These are phyloP conservation scores for Tulasnella sp. DNA, from an alignment of 768 basidiomycete species.

Conservation along the genomic window DNA sequence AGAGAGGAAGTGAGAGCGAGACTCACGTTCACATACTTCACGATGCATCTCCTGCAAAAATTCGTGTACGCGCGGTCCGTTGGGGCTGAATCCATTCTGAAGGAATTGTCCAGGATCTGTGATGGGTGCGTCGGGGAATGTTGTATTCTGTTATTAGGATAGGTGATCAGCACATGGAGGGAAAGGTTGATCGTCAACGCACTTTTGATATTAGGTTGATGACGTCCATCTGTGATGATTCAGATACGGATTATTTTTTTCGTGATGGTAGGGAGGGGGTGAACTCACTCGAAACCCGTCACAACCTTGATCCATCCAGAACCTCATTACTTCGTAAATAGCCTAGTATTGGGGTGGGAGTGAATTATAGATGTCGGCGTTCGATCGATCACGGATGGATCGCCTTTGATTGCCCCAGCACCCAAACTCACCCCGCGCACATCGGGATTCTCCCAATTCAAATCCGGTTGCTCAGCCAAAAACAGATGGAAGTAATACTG, in stretches of 20 bases:
- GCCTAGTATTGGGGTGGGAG: conserved; percentile 28
- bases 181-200: too few species aligned
- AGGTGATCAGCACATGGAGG: too few species aligned
- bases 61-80: conserved; percentile 54
- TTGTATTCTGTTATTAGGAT: conserved; percentile 23
- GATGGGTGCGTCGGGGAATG: conserved; percentile 57
- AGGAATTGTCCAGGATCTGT: conserved; percentile 30
- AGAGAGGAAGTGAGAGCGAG: conserved; percentile 1
- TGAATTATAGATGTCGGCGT: conserved; percentile 22
- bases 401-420: neutral
- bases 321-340: conserved; percentile 54
- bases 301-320: conserved; percentile 65
- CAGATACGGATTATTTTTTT: neutral
- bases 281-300: conserved; percentile 60
- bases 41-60: conserved; percentile 56
- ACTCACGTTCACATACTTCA: conserved; percentile 50
- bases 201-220: conserved; percentile 61
- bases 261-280: neutral
- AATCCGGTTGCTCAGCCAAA: conserved; percentile 55
- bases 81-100: conserved; percentile 3
- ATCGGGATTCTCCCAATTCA: conserved; percentile 65
- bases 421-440: conserved; percentile 26
- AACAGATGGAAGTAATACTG: conserved; percentile 70
- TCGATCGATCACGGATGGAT: too few species aligned
- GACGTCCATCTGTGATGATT: conserved; percentile 46